These are phyloP conservation scores for Trametes gibbosa DNA, from an alignment of 768 basidiomycete species.

Conservation along the genomic window DNA sequence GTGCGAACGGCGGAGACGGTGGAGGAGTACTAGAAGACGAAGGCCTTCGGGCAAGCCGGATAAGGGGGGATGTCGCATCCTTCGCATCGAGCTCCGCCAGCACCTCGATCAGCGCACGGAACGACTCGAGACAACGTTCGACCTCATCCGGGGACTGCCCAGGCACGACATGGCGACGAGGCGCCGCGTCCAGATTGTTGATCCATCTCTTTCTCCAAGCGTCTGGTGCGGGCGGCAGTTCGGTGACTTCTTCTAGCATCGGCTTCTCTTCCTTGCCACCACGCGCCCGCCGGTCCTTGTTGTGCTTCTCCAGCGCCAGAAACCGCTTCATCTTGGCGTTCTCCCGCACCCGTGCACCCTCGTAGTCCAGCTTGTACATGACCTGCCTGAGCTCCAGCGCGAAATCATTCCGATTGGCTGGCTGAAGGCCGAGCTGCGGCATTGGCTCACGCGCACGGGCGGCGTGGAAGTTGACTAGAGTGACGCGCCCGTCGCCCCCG, in stretches of 20 bases:
- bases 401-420: conserved; percentile 41
- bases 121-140: background rate
- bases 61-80: background rate
- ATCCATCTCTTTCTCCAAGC: conserved; percentile 38
- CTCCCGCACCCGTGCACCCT: conserved; percentile 37
- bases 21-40: background rate
- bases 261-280: background rate
- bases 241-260: conserved; percentile 28
- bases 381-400: conserved; percentile 54
- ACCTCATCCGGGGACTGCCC: conserved; percentile 28
- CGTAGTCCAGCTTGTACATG: conserved; percentile 50
- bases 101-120: background rate
- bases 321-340: conserved; percentile 32
- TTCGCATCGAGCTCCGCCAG: background rate
- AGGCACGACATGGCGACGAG: conserved; percentile 38
- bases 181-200: conserved; percentile 29
- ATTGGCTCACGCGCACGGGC: conserved; percentile 33
- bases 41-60: background rate
- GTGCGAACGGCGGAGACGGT: background rate
- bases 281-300: conserved; percentile 12
- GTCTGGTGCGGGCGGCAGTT: conserved; percentile 33
- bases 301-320: conserved; percentile 29
- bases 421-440: conserved; percentile 33
- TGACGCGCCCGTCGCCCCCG: conserved; percentile 37
- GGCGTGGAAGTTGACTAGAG: conserved; percentile 53